A percentile compares a stretch with the other conserved stretches of the same genome.
phyloP scores from a whole-genome alignment of 768 basidiomycete species.

The Scleroderma bovista region DNA sequence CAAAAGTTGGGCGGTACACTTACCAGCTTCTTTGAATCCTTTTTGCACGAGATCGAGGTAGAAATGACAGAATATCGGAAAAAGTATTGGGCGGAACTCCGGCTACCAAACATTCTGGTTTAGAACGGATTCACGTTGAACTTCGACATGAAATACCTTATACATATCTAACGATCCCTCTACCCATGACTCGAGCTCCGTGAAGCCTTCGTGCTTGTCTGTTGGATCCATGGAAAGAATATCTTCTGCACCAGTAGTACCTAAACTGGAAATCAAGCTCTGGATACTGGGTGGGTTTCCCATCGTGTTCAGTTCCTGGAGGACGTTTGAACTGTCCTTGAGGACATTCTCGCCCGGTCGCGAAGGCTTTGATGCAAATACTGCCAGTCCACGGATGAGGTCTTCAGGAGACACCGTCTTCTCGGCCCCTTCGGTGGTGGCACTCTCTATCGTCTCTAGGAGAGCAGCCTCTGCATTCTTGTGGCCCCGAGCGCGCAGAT shows the following conservation, averaged over 20 bases:
- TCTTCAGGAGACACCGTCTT: slow-evolving; percentile 44
- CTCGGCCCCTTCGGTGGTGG: slow-evolving; percentile 28
- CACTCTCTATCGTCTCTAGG: slow-evolving; percentile 33
- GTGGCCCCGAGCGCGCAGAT: slow-evolving; percentile 43
- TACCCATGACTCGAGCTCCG: slow-evolving; percentile 84
- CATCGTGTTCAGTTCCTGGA: slow-evolving; percentile 64
- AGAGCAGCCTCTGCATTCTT: slow-evolving; percentile 39
- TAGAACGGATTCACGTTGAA: slow-evolving; percentile 2
- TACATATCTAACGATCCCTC: slow-evolving; percentile 91
- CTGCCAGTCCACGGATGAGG: slow-evolving; percentile 52
- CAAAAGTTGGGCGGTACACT: slow-evolving; percentile 19
- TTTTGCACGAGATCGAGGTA: slow-evolving; percentile 91
- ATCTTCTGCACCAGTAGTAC: slow-evolving; percentile 77
- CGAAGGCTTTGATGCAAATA: slow-evolving; percentile 64
- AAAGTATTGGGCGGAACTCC: slow-evolving; percentile 88
- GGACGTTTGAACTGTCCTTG: slow-evolving; percentile 58
- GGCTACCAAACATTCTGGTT: slow-evolving; percentile 55
- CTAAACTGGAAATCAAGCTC: slow-evolving; percentile 70
- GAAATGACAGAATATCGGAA: slow-evolving; percentile 96
- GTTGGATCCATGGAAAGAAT: slow-evolving; percentile 76
- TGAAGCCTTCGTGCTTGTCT: slow-evolving; percentile 81
- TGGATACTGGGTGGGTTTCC: slow-evolving; percentile 70
- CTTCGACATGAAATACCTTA: slow-evolving; percentile 44
- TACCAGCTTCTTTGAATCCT: slow-evolving; percentile 87
- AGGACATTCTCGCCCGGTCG: slow-evolving; percentile 65